Conservation (phyloP, 2,329 filamentous ascomycete genomes). For the Microthyrium microscopicum region DNA sequence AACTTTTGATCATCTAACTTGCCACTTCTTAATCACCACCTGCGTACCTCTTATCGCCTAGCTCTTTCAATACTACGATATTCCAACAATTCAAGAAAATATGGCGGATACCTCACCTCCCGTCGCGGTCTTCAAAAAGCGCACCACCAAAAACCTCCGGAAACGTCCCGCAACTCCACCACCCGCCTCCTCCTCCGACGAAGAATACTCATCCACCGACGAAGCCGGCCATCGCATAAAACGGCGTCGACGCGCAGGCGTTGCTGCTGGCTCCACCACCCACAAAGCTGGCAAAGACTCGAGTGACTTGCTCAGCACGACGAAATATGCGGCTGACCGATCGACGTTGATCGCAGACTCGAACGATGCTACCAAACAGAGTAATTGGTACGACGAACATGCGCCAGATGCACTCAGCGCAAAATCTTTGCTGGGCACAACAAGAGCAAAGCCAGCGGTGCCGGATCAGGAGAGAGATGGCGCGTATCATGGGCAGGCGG, state of each 20-base stretch:
- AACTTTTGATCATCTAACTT: too few species aligned
- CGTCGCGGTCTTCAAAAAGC: slow-evolving; percentile 70
- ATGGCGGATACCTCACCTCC: slow-evolving; percentile 25
- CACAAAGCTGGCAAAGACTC: slow-evolving; percentile 20
- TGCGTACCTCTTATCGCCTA: too few species aligned
- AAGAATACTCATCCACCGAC: slow-evolving; percentile 57
- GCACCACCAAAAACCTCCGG: slow-evolving; percentile 62
- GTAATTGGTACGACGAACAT: slow-evolving; percentile 79
- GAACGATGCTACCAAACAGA: slow-evolving; percentile 80
- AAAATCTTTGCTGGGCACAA: slow-evolving; percentile 44
- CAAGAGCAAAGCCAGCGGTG: slow-evolving; percentile 23
- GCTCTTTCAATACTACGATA: too few species aligned
- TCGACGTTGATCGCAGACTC: slow-evolving; percentile 44
- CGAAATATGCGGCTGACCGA: slow-evolving; percentile 44
- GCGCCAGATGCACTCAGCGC: slow-evolving; percentile 30
- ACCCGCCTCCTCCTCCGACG: slow-evolving; percentile 41
- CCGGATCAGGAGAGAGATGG: slow-evolving; percentile 28
- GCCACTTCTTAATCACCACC: too few species aligned
- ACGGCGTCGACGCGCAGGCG: slow-evolving; percentile 54
- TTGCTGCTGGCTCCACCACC: slow-evolving; percentile 49
- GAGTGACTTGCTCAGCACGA: slow-evolving; percentile 18
- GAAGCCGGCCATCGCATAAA: slow-evolving; percentile 65
- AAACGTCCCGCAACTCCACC: slow-evolving; percentile 70
- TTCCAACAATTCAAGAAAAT: too few species aligned
- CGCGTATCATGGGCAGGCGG: slow-evolving; percentile 61